Evolutionary conservation across 208 protist species (phyloP).

Genomic region (Trypanosoma brucei): DNA sequence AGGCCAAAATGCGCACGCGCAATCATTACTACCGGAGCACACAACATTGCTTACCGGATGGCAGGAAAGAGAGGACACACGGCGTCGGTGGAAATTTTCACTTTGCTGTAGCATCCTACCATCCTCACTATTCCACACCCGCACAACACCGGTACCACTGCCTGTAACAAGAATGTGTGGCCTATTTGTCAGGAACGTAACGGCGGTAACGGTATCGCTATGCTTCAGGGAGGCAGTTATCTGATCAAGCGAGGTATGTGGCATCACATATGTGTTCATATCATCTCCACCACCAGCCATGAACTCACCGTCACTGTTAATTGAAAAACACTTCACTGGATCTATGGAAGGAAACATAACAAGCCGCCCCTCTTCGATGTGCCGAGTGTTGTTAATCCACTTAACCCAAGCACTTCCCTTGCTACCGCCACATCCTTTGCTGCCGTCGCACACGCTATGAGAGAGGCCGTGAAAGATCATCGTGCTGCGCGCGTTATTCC

Average conservation of each 20-base stretch:
- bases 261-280: slow-evolving; percentile 39
- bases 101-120: slow-evolving; percentile 58
- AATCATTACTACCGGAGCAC: slow-evolving; percentile 54
- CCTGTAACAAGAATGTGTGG: slow-evolving; percentile 84
- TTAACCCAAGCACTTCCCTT: slow-evolving; percentile 34
- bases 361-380: slow-evolving; percentile 42
- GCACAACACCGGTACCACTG: slow-evolving; percentile 83
- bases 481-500: slow-evolving; percentile 29
- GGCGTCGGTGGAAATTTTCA: slow-evolving; percentile 35
- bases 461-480: background rate
- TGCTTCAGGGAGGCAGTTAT: slow-evolving; percentile 29
- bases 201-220: slow-evolving; percentile 34
- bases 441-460: background rate
- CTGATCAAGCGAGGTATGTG: slow-evolving; percentile 23
- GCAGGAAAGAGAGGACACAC: slow-evolving; percentile 49
- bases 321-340: slow-evolving; percentile 40
- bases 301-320: slow-evolving; percentile 40
- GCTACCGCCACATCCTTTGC: background rate
- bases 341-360: slow-evolving; percentile 34
- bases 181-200: slow-evolving; percentile 66
- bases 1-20: slow-evolving; percentile 60
- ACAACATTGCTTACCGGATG: slow-evolving; percentile 54
- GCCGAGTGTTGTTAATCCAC: slow-evolving; percentile 61
- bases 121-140: slow-evolving; percentile 78
- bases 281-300: slow-evolving; percentile 62